These are phyloP conservation scores for Penicillium sp. DNA, from an alignment of 2,329 filamentous ascomycete species.

Conservation along the genomic window DNA sequence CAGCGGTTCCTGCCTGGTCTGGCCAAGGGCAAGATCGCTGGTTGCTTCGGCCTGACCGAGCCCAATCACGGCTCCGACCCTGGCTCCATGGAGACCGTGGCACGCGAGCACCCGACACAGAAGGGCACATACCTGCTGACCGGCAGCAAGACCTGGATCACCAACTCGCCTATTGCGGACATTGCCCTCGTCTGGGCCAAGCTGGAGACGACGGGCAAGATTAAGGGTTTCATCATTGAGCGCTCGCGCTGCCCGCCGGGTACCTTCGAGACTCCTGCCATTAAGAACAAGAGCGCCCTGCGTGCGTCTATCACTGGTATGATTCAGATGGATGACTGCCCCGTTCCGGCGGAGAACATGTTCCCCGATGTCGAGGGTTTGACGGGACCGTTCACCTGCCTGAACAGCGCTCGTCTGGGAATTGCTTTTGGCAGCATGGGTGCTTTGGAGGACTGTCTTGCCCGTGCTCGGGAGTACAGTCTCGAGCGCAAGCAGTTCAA, in stretches of 20 bases:
- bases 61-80: constrained; percentile 92
- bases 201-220: constrained; percentile 86
- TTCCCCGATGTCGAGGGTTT: constrained; percentile 88
- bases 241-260: constrained; percentile 81
- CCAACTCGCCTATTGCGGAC: constrained; percentile 87
- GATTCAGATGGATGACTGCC: constrained; percentile 92
- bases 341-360: constrained; percentile 89
- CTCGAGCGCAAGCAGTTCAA: constrained; percentile 95
- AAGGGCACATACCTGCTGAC: constrained; percentile 78
- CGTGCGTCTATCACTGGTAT: constrained; percentile 94
- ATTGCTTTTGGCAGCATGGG: constrained; percentile 95
- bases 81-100: constrained; percentile 84
- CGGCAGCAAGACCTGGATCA: constrained; percentile 93
- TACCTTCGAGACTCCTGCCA: constrained; percentile 84
- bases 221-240: constrained; percentile 89
- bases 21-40: constrained; percentile 79
- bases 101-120: constrained; percentile 81
- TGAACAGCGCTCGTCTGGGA: constrained; percentile 91
- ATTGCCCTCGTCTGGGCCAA: constrained; percentile 91
- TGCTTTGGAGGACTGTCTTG: constrained; percentile 88
- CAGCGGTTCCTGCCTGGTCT: constrained; percentile 78
- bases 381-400: constrained; percentile 84
- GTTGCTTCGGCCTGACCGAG: constrained; percentile 87
- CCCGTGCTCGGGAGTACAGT: constrained; percentile 79
- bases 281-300: constrained; percentile 95